phyloP scores from a whole-genome alignment of 2,329 filamentous ascomycete species.

The Torrubiella hemipterigena region DNA sequence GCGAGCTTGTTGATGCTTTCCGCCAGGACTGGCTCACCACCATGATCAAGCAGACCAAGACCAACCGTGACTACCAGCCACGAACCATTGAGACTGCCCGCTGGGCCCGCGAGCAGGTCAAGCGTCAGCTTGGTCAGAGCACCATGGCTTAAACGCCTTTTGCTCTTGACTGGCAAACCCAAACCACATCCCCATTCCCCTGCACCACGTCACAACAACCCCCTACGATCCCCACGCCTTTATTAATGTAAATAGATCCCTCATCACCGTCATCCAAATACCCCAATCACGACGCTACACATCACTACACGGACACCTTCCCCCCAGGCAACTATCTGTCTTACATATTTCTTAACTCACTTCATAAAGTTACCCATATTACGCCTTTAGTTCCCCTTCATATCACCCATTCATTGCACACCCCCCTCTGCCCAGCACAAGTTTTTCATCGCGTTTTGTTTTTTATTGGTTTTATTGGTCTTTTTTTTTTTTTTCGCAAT shows the following conservation, averaged over 20 bases:
- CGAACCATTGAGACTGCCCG: constrained; percentile 90
- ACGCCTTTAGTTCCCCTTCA: constrained; percentile 4
- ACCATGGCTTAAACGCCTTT: constrained; percentile 34
- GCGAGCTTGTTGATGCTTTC: constrained; percentile 75
- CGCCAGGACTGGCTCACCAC: constrained; percentile 80
- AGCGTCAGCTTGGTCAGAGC: constrained; percentile 59
- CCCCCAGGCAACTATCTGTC: constrained; percentile 1
- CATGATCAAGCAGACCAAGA: constrained; percentile 85
- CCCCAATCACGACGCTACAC: constrained; percentile 21
- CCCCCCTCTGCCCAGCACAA: constrained; percentile 6
- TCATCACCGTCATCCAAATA: constrained; percentile 27
- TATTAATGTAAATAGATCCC: constrained; percentile 25
- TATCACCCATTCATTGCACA: constrained; percentile 1
- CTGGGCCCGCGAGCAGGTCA: constrained; percentile 96
- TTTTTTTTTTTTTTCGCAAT: constrained; percentile 6
- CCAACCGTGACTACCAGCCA: constrained; percentile 72
- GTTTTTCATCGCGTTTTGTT: constrained; percentile 4
- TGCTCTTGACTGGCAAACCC: not conserved
- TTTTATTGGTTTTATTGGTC: constrained; percentile 3
- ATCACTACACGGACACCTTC: constrained; percentile 11
- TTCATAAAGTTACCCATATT: constrained; percentile 4
- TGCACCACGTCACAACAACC: constrained; percentile 16
- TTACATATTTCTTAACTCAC: constrained; percentile 9
- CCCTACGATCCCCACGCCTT: constrained; percentile 23
- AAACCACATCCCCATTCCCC: constrained; percentile 5